phyloP scores from a whole-genome alignment of 371 early-diverging fungal species.

The Aphelidium insulamus region DNA sequence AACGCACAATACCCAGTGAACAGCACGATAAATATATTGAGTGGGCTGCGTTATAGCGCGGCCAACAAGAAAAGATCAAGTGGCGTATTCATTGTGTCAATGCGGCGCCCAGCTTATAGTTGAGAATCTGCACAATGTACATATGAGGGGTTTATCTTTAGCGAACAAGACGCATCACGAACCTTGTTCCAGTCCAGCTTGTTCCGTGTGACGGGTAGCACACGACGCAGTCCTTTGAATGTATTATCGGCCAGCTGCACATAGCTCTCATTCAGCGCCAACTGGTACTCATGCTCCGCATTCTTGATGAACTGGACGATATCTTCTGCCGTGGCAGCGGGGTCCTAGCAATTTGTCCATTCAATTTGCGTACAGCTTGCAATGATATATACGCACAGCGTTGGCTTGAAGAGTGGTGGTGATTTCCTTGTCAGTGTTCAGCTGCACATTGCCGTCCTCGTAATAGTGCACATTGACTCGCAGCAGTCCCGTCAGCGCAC shows the following conservation, averaged over 20 bases:
- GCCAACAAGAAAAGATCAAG: too few relatives aligned
- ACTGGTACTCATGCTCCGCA: slow-evolving; percentile 62
- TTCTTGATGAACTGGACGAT: slow-evolving; percentile 35
- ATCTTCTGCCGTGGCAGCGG: slow-evolving; percentile 18
- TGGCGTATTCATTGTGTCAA: too few relatives aligned
- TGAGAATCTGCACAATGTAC: slow-evolving; percentile 12
- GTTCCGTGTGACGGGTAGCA: slow-evolving; percentile 70
- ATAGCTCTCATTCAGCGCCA: slow-evolving; percentile 57
- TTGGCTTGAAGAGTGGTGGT: slow-evolving; percentile 19
- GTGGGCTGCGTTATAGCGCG: too few relatives aligned
- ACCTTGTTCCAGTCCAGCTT: slow-evolving; percentile 82
- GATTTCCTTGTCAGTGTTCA: slow-evolving; percentile 54
- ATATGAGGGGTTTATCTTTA: not conserved
- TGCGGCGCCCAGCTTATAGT: slow-evolving; percentile 30
- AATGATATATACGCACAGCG: slow-evolving; percentile 2
- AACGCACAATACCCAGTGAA: too few relatives aligned
- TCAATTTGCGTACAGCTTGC: not conserved
- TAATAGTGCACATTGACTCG: slow-evolving; percentile 81
- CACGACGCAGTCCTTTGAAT: slow-evolving; percentile 73
- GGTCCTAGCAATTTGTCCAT: slow-evolving; percentile 5
- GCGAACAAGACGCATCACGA: not conserved
- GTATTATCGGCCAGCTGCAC: slow-evolving; percentile 52
- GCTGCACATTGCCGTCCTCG: slow-evolving; percentile 95
- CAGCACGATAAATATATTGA: too few relatives aligned
- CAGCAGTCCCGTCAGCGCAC: slow-evolving; percentile 38